Conservation (phyloP, 768 basidiomycete species). For the Scleroderma bovista region DNA sequence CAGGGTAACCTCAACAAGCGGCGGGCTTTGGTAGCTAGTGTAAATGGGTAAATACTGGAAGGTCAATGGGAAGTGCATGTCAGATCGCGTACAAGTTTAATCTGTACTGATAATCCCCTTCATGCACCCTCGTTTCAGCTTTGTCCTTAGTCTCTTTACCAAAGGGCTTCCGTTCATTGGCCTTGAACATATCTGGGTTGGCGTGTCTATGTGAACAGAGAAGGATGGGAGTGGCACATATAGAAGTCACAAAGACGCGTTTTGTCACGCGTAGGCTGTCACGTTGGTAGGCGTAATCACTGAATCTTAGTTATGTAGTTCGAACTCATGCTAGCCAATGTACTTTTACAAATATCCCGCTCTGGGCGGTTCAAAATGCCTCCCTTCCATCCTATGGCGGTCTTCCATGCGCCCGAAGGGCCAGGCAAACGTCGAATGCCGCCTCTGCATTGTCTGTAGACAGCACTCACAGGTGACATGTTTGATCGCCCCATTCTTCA, state of each 20-base stretch:
- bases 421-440: conserved; percentile 90
- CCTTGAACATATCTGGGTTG: conserved; percentile 12
- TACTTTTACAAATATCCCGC: no score
- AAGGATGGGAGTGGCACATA: conserved; percentile 10
- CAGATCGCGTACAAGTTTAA: conserved; percentile 68
- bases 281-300: no score
- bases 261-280: conserved; percentile 15
- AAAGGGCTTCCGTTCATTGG: conserved; percentile 9
- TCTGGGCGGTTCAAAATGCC: no score
- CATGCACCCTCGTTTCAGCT: background rate
- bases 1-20: conserved; percentile 81
- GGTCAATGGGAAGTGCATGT: background rate
- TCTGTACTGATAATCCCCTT: conserved; percentile 50
- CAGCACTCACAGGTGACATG: no score
- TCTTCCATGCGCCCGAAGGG: conserved; percentile 93
- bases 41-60: background rate
- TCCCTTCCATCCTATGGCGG: no score
- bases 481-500: no score
- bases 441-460: conserved; percentile 54
- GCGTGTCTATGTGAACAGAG: background rate
- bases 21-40: conserved; percentile 79
- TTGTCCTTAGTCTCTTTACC: background rate
- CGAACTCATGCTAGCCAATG: no score
- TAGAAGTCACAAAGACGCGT: no score
- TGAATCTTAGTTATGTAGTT: no score